Base-by-base conservation (phyloP, 2,329 filamentous ascomycete species). In the Ceratocystis papillata region DNA sequence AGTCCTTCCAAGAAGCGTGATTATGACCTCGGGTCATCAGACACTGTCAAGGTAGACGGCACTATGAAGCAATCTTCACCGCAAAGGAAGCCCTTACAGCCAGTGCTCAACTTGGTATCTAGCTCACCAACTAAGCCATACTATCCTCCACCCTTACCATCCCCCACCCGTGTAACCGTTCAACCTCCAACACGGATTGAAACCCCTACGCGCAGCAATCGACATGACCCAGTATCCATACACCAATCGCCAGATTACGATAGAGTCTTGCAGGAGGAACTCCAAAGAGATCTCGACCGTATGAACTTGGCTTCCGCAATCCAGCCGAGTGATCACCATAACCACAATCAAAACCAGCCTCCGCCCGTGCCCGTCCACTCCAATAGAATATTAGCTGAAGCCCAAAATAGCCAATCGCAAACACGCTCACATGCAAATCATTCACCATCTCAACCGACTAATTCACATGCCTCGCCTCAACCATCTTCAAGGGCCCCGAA, bases 231-330 rank as follows among this genome's bases (percentile, higher is more conserved):
- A 53, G 20, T 37, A 20, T 53, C 60, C 15, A 37, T 60, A 17
- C 67, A 69, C 20, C 79, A 80, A 64, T 83, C 83, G 3, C 78
- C 80, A 7, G 84, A 86, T 67, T 85, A 86, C 70, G 84, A 87
- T 70, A 77, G 79, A 59, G 79, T 81, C 53, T 73, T 86, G 53
- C 84, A 85, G 68, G 80, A 83, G 48, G 83, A 87, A 72, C 74
- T 88, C n/a, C 83, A 83, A 69, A 80, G 80, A 67, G 85, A 87
- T 69, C 82, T 87, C 76, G 78, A 78, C 37, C 78, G 79, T 69
- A 75, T 87, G 69, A 83, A 81, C 65, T 74, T 87, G 57, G 75
- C 74, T 6, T 69, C 75, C 1, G 74, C 75, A 15, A 73, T 77
- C 41, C 72, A 65, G 17, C 66, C 60, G 48, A 55, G 46, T 25